Evolutionary conservation across 176 grass and related monocot genomes (phyloP).

Genomic region (Carex cristatella): DNA sequence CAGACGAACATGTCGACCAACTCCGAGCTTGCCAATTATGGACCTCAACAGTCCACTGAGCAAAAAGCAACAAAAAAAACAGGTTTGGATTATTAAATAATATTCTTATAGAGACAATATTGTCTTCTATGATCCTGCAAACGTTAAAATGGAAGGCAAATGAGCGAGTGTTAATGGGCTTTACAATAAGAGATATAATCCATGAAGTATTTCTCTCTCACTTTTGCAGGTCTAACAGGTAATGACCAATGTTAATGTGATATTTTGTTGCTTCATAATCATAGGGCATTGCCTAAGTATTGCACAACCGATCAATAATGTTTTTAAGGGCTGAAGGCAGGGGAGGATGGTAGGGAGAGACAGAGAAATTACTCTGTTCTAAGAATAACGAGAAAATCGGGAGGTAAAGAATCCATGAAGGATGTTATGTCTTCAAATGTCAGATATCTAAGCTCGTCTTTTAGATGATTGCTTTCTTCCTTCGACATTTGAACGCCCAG

Average conservation of each 20-base stretch:
- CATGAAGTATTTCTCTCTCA: background rate
- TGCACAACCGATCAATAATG: too few species aligned
- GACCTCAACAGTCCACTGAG: constrained; percentile 77
- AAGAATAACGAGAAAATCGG: constrained; percentile 67
- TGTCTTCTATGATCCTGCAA: background rate
- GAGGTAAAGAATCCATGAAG: constrained; percentile 86
- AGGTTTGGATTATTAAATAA: constrained; percentile 17
- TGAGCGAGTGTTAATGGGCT: background rate
- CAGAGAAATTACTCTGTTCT: constrained; percentile 61
- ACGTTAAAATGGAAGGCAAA: background rate
- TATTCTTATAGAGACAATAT: background rate
- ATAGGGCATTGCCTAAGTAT: too few species aligned
- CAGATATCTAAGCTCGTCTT: constrained; percentile 54
- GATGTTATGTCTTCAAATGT: constrained; percentile 84
- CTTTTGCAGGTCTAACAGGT: background rate
- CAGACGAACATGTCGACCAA: constrained; percentile 56
- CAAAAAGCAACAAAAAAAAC: constrained; percentile 3
- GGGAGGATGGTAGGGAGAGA: background rate
- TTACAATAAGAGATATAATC: background rate
- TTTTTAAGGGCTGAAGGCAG: background rate
- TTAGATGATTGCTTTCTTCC: constrained; percentile 68
- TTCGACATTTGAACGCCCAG: constrained; percentile 66
- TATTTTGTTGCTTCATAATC: background rate
- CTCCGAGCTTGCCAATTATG: constrained; percentile 68
- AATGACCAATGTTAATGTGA: background rate